A percentile compares a stretch with the other conserved stretches of the same genome.
Evolutionary conservation across 2,329 filamentous ascomycete species (phyloP).

Genomic region (Sordariomycetes sp.): DNA sequence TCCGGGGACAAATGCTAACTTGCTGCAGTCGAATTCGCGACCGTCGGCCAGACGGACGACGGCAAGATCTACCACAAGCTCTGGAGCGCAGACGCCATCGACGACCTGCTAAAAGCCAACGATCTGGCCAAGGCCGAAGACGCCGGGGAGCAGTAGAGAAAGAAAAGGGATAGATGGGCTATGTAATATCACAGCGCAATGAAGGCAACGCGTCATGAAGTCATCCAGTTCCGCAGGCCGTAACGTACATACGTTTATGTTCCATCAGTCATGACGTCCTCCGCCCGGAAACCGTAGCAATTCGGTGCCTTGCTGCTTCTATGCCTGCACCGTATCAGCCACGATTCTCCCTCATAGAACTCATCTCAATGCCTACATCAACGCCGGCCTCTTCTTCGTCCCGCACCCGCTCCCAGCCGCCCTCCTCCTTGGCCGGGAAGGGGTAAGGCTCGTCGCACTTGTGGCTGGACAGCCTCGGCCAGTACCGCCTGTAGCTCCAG

Average conservation of each 20-base stretch:
- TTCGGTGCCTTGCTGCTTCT: not conserved
- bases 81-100: constrained; percentile 96
- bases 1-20: constrained; percentile 6
- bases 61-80: constrained; percentile 98
- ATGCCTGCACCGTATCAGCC: constrained; percentile 1
- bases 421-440: constrained; percentile 26
- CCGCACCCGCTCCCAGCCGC: constrained; percentile 33
- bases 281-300: not conserved
- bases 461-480: constrained; percentile 42
- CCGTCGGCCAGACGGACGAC: constrained; percentile 87
- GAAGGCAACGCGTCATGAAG: constrained; percentile 1
- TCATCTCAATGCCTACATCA: constrained; percentile 17
- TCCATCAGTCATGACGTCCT: not conserved
- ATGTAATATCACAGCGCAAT: constrained; percentile 5
- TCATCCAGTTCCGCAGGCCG: not conserved
- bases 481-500: constrained; percentile 59
- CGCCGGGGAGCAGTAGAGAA: constrained; percentile 50
- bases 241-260: not conserved
- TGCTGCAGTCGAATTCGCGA: constrained; percentile 83
- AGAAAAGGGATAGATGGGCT: constrained; percentile 1
- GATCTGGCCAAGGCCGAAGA: constrained; percentile 83
- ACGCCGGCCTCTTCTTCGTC: constrained; percentile 39
- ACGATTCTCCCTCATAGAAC: constrained; percentile 4
- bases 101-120: constrained; percentile 86
- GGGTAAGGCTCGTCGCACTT: constrained; percentile 51